Percentiles rank a stretch among this genome's conserved stretches.
Evolutionary conservation across 179 eudicot genomes (phyloP).

Genomic region (Amaranthus tricolor): DNA sequence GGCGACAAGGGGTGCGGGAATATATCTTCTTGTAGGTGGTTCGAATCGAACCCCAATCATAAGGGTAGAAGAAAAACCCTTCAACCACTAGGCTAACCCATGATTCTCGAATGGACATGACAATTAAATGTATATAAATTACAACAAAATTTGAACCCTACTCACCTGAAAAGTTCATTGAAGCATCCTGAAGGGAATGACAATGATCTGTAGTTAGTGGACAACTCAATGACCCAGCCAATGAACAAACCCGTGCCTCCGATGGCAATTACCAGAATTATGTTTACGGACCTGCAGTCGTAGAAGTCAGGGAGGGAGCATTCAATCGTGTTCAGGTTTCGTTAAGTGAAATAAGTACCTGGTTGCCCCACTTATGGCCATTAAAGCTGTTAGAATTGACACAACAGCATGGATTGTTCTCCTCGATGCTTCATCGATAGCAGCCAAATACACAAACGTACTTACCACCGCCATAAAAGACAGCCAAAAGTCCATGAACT

Average conservation of each 20-base stretch:
- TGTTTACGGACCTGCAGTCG: constrained; percentile 64
- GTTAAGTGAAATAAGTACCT: constrained; percentile 37
- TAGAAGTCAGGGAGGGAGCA: constrained; percentile 12
- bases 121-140: background rate
- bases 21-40: too few species aligned
- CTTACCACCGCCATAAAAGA: constrained; percentile 97
- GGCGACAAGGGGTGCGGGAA: too few species aligned
- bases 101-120: background rate
- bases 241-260: constrained; percentile 64
- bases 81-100: too few species aligned
- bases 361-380: constrained; percentile 82
- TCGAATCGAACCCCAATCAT: too few species aligned
- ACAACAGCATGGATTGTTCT: constrained; percentile 82
- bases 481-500: constrained; percentile 99
- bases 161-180: constrained; percentile 52
- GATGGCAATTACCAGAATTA: constrained; percentile 59
- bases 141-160: background rate
- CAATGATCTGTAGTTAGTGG: constrained; percentile 46
- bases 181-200: constrained; percentile 39
- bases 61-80: too few species aligned
- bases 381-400: constrained; percentile 77
- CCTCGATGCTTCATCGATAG: constrained; percentile 67
- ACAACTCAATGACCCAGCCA: constrained; percentile 76
- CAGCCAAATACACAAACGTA: constrained; percentile 76
- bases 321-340: background rate